phyloP scores from a whole-genome alignment of 2,329 filamentous ascomycete genomes.

The Calonectria henricotiae region DNA sequence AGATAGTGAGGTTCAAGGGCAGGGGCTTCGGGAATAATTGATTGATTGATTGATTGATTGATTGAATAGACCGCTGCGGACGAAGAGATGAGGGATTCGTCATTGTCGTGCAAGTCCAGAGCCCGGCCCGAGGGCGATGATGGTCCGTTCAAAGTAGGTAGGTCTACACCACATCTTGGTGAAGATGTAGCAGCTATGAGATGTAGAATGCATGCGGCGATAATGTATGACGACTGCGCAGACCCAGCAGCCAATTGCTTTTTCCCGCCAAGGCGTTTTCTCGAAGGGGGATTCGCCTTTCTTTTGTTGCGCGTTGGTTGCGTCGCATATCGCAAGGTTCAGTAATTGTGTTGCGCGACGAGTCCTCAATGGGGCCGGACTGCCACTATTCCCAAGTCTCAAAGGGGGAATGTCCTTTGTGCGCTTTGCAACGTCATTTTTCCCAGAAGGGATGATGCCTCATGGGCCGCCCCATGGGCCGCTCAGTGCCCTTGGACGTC shows the following conservation, averaged over 20 bases:
- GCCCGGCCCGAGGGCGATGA: not conserved
- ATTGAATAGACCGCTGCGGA: too few relatives aligned
- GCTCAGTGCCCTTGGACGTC: not conserved
- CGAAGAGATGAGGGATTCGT: conserved; percentile 4
- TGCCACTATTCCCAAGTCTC: conserved; percentile 4
- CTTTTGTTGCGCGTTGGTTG: not conserved
- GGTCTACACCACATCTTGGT: not conserved
- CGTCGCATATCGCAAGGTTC: not conserved
- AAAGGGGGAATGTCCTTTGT: not conserved
- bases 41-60: not conserved
- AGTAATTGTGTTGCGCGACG: not conserved
- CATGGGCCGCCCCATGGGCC: not conserved
- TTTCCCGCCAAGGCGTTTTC: conserved; percentile 14
- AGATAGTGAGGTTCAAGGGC: not conserved
- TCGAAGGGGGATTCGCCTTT: conserved; percentile 9
- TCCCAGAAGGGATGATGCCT: not conserved
- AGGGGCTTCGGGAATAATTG: not conserved
- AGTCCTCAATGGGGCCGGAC: not conserved
- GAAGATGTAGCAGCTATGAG: not conserved
- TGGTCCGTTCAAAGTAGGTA: not conserved
- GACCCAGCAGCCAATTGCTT: not conserved
- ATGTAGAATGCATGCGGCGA: not conserved
- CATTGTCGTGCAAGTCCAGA: not conserved
- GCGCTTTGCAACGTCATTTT: conserved; percentile 8
- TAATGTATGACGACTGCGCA: not conserved